These are phyloP conservation scores for Cyberlindnera mrakii DNA, from an alignment of 805 yeast genomes.

Conservation along the genomic window DNA sequence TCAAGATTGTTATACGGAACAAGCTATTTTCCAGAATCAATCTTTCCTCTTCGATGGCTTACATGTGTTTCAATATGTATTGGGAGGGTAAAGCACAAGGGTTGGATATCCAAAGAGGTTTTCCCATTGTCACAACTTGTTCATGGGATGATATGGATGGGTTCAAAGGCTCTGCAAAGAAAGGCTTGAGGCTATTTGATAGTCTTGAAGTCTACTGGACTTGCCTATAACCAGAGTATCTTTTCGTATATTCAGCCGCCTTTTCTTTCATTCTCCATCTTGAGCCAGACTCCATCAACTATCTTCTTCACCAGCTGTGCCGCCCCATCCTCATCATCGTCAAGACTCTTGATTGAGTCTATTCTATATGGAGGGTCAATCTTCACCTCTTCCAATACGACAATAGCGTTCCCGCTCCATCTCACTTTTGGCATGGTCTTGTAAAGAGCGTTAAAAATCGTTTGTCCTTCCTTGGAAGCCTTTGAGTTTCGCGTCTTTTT, in stretches of 20 bases:
- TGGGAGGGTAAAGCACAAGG: conserved; percentile 32
- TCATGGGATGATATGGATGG: conserved; percentile 62
- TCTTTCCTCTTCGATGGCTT: conserved; percentile 18
- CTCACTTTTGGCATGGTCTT: conserved; percentile 39
- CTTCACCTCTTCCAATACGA: conserved; percentile 41
- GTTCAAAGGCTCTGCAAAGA: conserved; percentile 48
- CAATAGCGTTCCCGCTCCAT: conserved; percentile 38
- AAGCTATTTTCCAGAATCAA: neutral
- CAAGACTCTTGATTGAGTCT: conserved; percentile 16
- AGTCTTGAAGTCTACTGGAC: conserved; percentile 9
- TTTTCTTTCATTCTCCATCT: conserved; percentile 37
- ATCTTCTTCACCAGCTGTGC: conserved; percentile 39
- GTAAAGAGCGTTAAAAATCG: conserved; percentile 35
- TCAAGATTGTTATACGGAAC: conserved; percentile 1
- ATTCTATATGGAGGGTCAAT: conserved; percentile 39
- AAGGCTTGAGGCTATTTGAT: conserved; percentile 52
- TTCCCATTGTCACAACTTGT: neutral
- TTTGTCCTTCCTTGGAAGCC: conserved; percentile 37
- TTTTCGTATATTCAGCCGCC: conserved; percentile 38
- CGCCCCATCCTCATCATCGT: conserved; percentile 23
- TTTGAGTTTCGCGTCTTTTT: conserved; percentile 28
- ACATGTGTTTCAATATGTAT: conserved; percentile 38
- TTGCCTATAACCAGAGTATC: neutral
- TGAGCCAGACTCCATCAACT: conserved; percentile 44
- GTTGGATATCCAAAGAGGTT: neutral